Evolutionary conservation across 306 rosid genomes (phyloP).

Genomic region (Dryas octopetala): DNA sequence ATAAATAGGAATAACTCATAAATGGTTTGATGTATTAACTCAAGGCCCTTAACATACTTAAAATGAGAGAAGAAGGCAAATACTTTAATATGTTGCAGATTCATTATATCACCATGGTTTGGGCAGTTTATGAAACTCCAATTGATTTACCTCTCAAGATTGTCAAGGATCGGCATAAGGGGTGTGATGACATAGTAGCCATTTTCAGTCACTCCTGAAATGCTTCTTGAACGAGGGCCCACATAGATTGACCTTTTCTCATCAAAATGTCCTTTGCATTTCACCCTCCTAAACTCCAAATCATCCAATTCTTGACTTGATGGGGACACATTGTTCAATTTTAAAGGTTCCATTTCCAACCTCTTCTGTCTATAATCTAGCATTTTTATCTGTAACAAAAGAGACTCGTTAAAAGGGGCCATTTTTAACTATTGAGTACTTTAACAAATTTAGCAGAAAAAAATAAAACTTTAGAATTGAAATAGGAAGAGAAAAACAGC

Average conservation of each 20-base stretch:
- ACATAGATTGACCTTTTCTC: conserved; percentile 74
- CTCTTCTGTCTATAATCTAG: conserved; percentile 72
- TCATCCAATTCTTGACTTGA: conserved; percentile 52
- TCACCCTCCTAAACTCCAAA: conserved; percentile 79
- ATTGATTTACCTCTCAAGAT: conserved; percentile 57
- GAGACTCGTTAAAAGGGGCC: background rate
- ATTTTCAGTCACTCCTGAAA: conserved; percentile 92
- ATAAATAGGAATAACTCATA: background rate
- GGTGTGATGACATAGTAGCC: conserved; percentile 91
- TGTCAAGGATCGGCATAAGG: conserved; percentile 57
- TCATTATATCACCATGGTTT: conserved; percentile 13
- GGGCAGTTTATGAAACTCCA: conserved; percentile 15
- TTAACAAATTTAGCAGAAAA: too few relatives aligned
- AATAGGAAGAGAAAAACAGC: background rate
- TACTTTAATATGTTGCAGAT: background rate
- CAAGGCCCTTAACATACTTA: background rate
- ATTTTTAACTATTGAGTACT: background rate
- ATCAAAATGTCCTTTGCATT: conserved; percentile 69
- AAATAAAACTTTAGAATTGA: background rate
- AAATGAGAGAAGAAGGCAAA: conserved; percentile 2
- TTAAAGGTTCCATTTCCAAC: conserved; percentile 73
- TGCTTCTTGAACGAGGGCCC: conserved; percentile 97
- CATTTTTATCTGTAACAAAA: conserved; percentile 56
- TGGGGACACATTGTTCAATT: conserved; percentile 37
- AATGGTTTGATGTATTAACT: background rate